These are phyloP conservation scores for Veloporphyrellus conicus DNA, from an alignment of 1,284 basidiomycete species.

Conservation along the genomic window DNA sequence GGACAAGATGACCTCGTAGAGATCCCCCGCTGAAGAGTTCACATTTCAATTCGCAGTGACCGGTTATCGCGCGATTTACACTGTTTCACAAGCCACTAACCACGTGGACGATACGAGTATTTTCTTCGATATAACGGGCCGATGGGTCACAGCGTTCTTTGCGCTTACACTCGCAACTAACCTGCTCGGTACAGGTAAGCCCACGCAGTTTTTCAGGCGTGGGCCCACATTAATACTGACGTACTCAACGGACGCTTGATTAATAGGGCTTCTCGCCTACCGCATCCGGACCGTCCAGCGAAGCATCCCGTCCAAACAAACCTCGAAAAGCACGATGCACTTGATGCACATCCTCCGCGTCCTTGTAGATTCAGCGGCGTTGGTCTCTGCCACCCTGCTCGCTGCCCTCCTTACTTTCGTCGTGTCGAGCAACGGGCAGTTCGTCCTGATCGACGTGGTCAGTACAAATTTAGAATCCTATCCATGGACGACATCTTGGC, in stretches of 20 bases:
- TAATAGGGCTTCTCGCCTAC: too few species aligned
- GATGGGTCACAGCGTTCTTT: conserved; percentile 33
- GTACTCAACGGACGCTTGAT: too few species aligned
- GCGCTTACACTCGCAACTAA: too few species aligned
- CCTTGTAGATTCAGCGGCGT: too few species aligned
- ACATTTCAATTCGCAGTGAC: neutral
- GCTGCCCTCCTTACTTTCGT: conserved; percentile 32
- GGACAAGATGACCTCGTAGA: neutral
- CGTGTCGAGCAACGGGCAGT: conserved; percentile 28
- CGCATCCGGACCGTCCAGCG: too few species aligned
- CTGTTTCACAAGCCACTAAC: conserved; percentile 7
- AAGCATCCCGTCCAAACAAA: neutral
- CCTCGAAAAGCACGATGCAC: neutral
- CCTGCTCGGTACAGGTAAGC: conserved; percentile 28
- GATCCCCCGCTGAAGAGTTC: neutral
- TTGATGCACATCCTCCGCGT: conserved; percentile 26
- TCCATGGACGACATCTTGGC: too few species aligned
- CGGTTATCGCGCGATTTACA: conserved; percentile 2
- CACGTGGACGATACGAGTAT: conserved; percentile 19
- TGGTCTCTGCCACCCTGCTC: conserved; percentile 30
- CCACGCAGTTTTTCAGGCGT: neutral
- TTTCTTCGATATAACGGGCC: conserved; percentile 24
- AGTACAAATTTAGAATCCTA: too few species aligned
- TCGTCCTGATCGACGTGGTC: conserved; percentile 33
- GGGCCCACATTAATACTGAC: too few species aligned